Conservation (phyloP, 441 rosid genomes). For the Adansonia grandidieri region DNA sequence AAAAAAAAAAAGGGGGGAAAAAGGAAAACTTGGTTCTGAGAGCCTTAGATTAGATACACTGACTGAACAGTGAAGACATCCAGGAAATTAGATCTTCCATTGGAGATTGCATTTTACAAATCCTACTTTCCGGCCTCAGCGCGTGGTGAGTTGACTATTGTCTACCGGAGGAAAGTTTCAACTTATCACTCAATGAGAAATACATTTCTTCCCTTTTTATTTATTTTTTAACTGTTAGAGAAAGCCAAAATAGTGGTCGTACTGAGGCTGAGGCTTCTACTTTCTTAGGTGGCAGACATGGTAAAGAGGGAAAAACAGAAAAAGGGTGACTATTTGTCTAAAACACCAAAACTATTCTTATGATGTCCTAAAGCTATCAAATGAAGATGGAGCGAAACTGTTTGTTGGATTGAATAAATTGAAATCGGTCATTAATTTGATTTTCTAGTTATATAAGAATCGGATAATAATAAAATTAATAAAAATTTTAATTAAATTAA, state of each 20-base stretch:
- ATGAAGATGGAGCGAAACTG: too few relatives aligned
- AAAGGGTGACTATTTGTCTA: background rate
- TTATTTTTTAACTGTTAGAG: too few relatives aligned
- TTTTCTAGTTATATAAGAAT: too few relatives aligned
- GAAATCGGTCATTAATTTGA: too few relatives aligned
- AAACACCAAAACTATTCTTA: background rate
- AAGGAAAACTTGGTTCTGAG: conserved; percentile 12
- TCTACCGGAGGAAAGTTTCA: background rate
- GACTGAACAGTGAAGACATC: conserved; percentile 13
- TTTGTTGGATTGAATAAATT: too few relatives aligned
- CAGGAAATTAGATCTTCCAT: conserved; percentile 18
- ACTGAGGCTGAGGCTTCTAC: background rate
- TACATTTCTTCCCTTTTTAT: too few relatives aligned
- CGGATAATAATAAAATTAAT: too few relatives aligned
- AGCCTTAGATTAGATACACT: conserved; percentile 22
- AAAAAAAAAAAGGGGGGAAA: background rate
- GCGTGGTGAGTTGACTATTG: conserved; percentile 13
- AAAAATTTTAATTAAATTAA: too few relatives aligned
- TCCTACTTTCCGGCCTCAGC: conserved; percentile 18
- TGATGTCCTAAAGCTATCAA: background rate
- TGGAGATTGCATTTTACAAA: background rate
- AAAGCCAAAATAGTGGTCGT: background rate
- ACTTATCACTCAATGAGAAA: too few relatives aligned
- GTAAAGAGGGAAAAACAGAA: conserved; percentile 1
- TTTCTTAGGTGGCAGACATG: background rate